Base-by-base conservation (phyloP, 768 basidiomycete species). In the Kwoniella sp. region DNA sequence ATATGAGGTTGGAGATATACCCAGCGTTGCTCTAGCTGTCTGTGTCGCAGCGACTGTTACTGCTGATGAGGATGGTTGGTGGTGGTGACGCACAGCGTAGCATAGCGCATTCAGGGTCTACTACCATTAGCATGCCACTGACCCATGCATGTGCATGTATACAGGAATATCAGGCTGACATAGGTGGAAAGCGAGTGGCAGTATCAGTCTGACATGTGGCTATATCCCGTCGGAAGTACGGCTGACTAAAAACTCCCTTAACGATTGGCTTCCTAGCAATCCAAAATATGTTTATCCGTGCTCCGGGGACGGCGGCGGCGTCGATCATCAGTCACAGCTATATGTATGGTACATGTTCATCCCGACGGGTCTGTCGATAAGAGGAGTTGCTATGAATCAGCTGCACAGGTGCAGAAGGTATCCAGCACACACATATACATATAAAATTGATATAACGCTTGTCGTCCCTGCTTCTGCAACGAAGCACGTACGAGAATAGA, bases 11-110 rank as follows among this genome's bases (percentile, higher is more conserved):
- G n/a, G n/a, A n/a, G n/a, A n/a, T n/a, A n/a, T n/a, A n/a, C n/a
- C n/a, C n/a, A n/a, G n/a, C n/a, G n/a, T n/a, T n/a, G n/a, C n/a
- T n/a, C n/a, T n/a, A n/a, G n/a, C n/a, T n/a, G n/a, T n/a, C n/a
- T n/a, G n/a, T n/a, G n/a, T n/a, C n/a, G n/a, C n/a, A n/a, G n/a
- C n/a, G n/a, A n/a, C n/a, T n/a, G n/a, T n/a, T n/a, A n/a, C n/a
- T n/a, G n/a, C n/a, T n/a, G n/a, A n/a, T n/a, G n/a, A n/a, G n/a
- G n/a, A n/a, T n/a, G n/a, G n/a, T n/a, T n/a, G n/a, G n/a, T 26
- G 26, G 58, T 58, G 52, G 44, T 55, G 44, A 64, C 55, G 63
- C 63, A 51, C 13, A n/a, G n/a, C n/a, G 33, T 33, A 33, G 33
- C 33, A 13, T 27, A 48, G 51, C 29, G 37, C 24, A 25, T 36